A percentile compares a stretch with the other conserved stretches of the same genome.
These are phyloP conservation scores for Scheffersomyces illinoinensis DNA, from an alignment of 1,139 yeast genomes.

Conservation along the genomic window DNA sequence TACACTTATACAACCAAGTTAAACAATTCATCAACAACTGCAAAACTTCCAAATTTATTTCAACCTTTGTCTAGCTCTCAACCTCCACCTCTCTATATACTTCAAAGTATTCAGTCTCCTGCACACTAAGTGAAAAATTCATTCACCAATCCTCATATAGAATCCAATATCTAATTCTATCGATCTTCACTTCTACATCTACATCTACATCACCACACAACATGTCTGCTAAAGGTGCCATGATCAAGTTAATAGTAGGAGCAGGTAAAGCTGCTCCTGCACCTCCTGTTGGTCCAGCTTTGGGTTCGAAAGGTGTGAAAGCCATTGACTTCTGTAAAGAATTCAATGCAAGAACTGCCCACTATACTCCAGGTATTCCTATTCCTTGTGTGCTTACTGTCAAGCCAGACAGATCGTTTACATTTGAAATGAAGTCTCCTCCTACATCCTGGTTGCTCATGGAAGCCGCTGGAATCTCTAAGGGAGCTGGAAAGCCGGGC, in stretches of 20 bases:
- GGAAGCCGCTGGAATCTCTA: slow-evolving; percentile 80
- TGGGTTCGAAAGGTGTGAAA: slow-evolving; percentile 97
- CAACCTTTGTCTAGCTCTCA: not conserved
- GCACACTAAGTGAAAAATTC: not conserved
- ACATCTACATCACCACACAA: not conserved
- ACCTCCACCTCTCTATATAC: not conserved
- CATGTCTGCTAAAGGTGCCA: slow-evolving; percentile 41
- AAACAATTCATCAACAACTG: not conserved
- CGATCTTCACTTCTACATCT: not conserved
- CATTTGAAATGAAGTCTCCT: slow-evolving; percentile 87
- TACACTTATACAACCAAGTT: not conserved
- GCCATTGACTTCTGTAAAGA: slow-evolving; percentile 98
- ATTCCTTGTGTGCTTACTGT: slow-evolving; percentile 84
- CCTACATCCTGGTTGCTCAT: slow-evolving; percentile 85
- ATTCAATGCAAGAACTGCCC: slow-evolving; percentile 95
- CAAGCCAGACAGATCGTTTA: slow-evolving; percentile 88
- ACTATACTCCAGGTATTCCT: slow-evolving; percentile 81
- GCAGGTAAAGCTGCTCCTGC: slow-evolving; percentile 99
- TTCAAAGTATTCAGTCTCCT: not conserved
- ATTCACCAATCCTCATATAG: not conserved
- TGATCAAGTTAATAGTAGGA: slow-evolving; percentile 91
- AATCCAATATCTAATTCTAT: slow-evolving; percentile 4
- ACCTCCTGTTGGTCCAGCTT: slow-evolving; percentile 99
- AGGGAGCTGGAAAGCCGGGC: slow-evolving; percentile 67
- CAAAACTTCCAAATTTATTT: too few species aligned